Evolutionary conservation across 352 stramenopile species (phyloP).

Genomic region (Phytopythium helicoides): DNA sequence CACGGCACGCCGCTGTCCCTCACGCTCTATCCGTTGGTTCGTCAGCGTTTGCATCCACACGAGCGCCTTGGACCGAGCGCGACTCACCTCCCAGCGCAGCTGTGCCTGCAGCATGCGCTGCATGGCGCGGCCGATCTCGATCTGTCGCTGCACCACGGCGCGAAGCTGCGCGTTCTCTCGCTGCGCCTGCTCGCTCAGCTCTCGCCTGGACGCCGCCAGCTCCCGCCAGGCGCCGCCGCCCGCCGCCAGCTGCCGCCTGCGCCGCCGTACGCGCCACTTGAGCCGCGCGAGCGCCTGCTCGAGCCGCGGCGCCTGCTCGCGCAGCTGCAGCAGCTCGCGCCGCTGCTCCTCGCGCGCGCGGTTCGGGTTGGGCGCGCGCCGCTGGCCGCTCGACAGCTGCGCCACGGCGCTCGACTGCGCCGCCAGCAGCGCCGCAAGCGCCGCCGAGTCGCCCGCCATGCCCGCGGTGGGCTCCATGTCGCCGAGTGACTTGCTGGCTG

Average conservation of each 20-base stretch:
- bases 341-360: no score
- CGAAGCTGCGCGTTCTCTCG: conserved; percentile 53
- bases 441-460: no score
- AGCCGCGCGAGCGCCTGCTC: conserved; percentile 4
- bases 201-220: conserved; percentile 30
- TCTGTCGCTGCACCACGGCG: conserved; percentile 45
- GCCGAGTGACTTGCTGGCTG: no score
- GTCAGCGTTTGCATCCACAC: no score
- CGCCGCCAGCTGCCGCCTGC: conserved; percentile 25
- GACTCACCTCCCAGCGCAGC: conserved; percentile 1
- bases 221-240: conserved; percentile 30
- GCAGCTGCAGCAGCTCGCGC: conserved; percentile 4
- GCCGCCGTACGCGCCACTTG: conserved; percentile 12
- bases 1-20: conserved; percentile 14
- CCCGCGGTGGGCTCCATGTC: no score
- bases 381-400: not conserved
- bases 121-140: conserved; percentile 55
- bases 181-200: conserved; percentile 42
- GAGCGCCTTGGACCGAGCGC: conserved; percentile 26
- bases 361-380: not conserved
- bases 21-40: no score
- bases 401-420: conserved; percentile 1
- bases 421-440: not conserved
- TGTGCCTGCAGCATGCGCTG: conserved; percentile 37
- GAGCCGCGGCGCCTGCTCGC: conserved; percentile 4